A percentile compares a stretch with the other conserved stretches of the same genome.
These are phyloP conservation scores for Wickerhamomyces sp. DNA, from an alignment of 1,139 yeast species.

Conservation along the genomic window DNA sequence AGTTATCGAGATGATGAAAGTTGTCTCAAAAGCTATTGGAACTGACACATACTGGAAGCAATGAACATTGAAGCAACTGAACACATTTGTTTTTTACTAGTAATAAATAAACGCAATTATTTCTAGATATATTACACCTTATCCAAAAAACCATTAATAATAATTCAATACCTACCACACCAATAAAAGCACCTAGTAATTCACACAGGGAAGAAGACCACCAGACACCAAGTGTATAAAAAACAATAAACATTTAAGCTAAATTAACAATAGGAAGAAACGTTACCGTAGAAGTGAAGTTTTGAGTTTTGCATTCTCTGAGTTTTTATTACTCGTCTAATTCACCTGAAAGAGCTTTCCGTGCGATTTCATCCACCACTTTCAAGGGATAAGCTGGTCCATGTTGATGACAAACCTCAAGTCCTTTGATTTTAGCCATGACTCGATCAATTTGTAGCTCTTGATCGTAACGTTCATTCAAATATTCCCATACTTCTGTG, in stretches of 20 bases:
- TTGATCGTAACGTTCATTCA: constrained; percentile 45
- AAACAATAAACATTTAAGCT: no score
- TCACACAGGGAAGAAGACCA: no score
- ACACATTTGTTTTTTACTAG: background rate
- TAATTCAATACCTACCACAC: no score
- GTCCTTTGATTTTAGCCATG: constrained; percentile 56
- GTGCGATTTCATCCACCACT: constrained; percentile 36
- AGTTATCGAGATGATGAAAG: constrained; percentile 35
- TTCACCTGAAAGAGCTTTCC: background rate
- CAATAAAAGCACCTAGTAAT: no score
- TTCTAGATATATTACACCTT: no score
- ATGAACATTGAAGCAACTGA: no score
- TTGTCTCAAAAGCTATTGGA: constrained; percentile 22
- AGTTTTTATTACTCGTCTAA: background rate
- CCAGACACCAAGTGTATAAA: no score
- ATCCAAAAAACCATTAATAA: no score
- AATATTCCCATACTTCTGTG: constrained; percentile 81
- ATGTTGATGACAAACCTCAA: constrained; percentile 72
- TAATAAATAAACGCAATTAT: background rate
- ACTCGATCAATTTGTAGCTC: constrained; percentile 55
- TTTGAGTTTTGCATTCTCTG: background rate
- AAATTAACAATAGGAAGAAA: no score
- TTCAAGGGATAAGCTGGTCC: constrained; percentile 74
- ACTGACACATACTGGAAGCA: constrained; percentile 22
- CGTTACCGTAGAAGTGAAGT: no score